A percentile compares a stretch with the other conserved stretches of the same genome.
Conservation (phyloP, 805 yeast species). For the Candida sonorensis region DNA sequence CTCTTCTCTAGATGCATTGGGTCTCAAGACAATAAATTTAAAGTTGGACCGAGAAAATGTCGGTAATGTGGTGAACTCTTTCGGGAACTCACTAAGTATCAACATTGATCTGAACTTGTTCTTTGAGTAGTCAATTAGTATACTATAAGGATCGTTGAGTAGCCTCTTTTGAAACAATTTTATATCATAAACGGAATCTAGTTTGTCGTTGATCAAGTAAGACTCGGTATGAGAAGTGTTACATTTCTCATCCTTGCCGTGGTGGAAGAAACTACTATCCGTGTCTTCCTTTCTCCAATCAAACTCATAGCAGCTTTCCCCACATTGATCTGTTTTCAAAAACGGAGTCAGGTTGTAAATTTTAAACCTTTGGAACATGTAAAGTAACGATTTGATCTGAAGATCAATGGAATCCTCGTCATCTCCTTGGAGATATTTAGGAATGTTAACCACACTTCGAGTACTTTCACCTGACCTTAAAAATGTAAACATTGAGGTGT, state of each 20-base stretch:
- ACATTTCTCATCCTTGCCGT: neutral
- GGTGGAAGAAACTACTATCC: too few species aligned
- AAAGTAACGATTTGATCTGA: slow-evolving; percentile 52
- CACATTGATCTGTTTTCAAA: slow-evolving; percentile 25
- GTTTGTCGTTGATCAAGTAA: slow-evolving; percentile 28
- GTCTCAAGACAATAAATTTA: slow-evolving; percentile 32
- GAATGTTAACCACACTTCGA: slow-evolving; percentile 36
- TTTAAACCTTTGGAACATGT: slow-evolving; percentile 47
- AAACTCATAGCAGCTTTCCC: slow-evolving; percentile 18
- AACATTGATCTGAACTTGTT: slow-evolving; percentile 60
- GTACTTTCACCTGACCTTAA: slow-evolving; percentile 28
- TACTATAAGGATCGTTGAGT: slow-evolving; percentile 53
- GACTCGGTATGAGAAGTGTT: slow-evolving; percentile 4
- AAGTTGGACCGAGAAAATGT: slow-evolving; percentile 20
- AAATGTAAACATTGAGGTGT: slow-evolving; percentile 24
- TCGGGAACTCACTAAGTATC: slow-evolving; percentile 46
- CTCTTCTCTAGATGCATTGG: slow-evolving; percentile 36
- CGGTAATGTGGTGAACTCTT: slow-evolving; percentile 26
- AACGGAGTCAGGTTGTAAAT: slow-evolving; percentile 39
- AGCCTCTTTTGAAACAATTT: slow-evolving; percentile 35
- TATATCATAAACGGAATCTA: slow-evolving; percentile 52
- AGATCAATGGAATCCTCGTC: slow-evolving; percentile 50
- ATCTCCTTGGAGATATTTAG: slow-evolving; percentile 39
- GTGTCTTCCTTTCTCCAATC: too few species aligned
- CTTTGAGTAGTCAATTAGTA: slow-evolving; percentile 58